A percentile compares a stretch with the other conserved stretches of the same genome.
These are phyloP conservation scores for Cladosporium sp. DNA, from an alignment of 2,329 filamentous ascomycete genomes.

Conservation along the genomic window DNA sequence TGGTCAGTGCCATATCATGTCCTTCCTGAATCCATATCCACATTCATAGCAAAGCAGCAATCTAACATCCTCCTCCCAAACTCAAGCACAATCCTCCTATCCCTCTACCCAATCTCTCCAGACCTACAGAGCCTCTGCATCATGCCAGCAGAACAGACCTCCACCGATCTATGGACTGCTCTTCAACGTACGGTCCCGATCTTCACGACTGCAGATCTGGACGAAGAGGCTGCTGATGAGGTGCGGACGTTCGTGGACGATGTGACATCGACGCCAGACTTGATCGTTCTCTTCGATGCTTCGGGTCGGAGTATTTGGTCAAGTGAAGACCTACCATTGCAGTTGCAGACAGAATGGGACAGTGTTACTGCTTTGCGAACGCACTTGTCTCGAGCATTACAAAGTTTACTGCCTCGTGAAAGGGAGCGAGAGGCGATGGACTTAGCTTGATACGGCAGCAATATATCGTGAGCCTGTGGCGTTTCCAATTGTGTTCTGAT, in stretches of 20 bases:
- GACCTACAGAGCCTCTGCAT: slow-evolving; percentile 16
- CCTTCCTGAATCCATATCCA: too few species aligned
- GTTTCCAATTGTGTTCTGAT: too few species aligned
- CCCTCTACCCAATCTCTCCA: slow-evolving; percentile 11
- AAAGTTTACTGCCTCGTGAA: not conserved
- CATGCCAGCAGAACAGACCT: not conserved
- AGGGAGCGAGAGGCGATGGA: not conserved
- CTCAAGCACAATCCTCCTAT: not conserved
- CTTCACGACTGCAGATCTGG: not conserved
- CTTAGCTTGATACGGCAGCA: not conserved
- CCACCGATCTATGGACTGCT: not conserved
- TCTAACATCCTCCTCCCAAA: not conserved
- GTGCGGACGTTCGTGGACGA: not conserved
- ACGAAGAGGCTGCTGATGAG: not conserved
- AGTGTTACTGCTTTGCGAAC: not conserved
- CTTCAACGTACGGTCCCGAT: not conserved
- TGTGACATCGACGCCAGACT: not conserved
- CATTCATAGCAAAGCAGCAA: not conserved
- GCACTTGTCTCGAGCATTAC: not conserved
- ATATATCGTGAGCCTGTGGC: too few species aligned
- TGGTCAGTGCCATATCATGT: not conserved
- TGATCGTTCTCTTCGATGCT: not conserved
- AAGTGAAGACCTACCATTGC: not conserved
- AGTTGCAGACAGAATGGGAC: not conserved
- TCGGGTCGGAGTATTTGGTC: not conserved